Evolutionary conservation across 352 stramenopile genomes (phyloP), one percentile per base, ranked within the genome.

Genomic region (Bremia lactucae): DNA sequence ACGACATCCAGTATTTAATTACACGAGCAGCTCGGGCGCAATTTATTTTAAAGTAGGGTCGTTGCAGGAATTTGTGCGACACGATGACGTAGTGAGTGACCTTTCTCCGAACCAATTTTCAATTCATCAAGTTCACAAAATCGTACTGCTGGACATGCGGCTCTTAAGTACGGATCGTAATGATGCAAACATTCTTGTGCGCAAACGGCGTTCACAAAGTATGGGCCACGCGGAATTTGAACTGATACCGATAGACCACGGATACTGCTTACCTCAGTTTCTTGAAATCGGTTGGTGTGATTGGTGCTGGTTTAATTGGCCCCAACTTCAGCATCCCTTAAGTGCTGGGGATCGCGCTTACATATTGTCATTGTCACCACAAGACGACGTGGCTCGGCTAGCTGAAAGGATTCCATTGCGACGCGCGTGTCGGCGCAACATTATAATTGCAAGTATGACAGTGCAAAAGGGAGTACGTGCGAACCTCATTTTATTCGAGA

Each of bases 161-260:
- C 58, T 98, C 23, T 77, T 98, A 39, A 99, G 98, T 63, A 95
- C 93, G 10, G 96, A 99, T 59, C 79, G 96, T 6, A 98, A 98
- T 44, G 83, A 96, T 50, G 95, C 92, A 4, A 99, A 98, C 57
- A 95, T 99, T 39, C 69, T 99, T 7, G 95, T 97, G 33, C 74
- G 88, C 31, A 86, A 93, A 46, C 68, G 75, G 25, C 65, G 72
- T 15, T 72, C 59, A 15, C 33, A 62, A 21, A 58, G 65, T 26
- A 72, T 60, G 18, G 67, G 57, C 3, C 61, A 70, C 19, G 50
- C 68, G 20, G 78, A 93, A 41, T 94, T 97, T 49, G 79, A 96
- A 47, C 67, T 99, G 18, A 93, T 98, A 42, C 96, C 96, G n/a
- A 99, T 99, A 67, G 96, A 99, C 70, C 96, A 99, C 62, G 96